Evolutionary conservation across 768 basidiomycete genomes (phyloP).

Genomic region (Serendipita sp.): DNA sequence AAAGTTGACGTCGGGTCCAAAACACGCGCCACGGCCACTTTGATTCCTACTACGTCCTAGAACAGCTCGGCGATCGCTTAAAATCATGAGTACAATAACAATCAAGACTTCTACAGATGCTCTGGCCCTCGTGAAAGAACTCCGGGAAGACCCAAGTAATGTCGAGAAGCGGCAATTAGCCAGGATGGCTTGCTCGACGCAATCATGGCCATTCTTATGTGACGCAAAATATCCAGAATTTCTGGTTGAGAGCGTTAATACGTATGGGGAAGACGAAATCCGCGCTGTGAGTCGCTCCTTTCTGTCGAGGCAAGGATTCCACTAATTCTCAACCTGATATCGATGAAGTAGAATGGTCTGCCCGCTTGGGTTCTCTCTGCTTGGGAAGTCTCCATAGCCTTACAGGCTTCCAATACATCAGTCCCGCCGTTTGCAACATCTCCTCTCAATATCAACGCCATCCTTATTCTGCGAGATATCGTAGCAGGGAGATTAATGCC

Average conservation of each 20-base stretch:
- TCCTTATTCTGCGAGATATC: neutral
- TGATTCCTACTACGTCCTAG: neutral
- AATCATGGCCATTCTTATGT: neutral
- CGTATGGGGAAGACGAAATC: neutral
- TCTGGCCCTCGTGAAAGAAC: neutral
- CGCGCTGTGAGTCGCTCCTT: neutral
- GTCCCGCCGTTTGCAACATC: neutral
- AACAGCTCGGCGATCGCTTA: neutral
- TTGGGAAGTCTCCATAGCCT: neutral
- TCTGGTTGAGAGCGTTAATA: neutral
- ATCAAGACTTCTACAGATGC: neutral
- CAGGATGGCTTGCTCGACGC: neutral
- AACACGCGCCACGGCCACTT: neutral
- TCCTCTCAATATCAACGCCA: neutral
- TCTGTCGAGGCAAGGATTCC: no score
- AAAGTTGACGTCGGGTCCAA: no score
- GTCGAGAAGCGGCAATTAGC: neutral
- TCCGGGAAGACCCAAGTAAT: neutral
- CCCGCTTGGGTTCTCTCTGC: neutral
- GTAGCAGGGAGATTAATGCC: neutral
- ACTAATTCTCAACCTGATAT: neutral
- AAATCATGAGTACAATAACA: neutral
- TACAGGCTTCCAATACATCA: slow-evolving; percentile 2
- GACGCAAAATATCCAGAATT: slow-evolving; percentile 4
- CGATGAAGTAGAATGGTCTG: neutral